A percentile compares a stretch with the other conserved stretches of the same genome.
These are phyloP conservation scores for Hyparrhenia diplandra DNA, from an alignment of 176 grass and related monocot species.

Conservation along the genomic window DNA sequence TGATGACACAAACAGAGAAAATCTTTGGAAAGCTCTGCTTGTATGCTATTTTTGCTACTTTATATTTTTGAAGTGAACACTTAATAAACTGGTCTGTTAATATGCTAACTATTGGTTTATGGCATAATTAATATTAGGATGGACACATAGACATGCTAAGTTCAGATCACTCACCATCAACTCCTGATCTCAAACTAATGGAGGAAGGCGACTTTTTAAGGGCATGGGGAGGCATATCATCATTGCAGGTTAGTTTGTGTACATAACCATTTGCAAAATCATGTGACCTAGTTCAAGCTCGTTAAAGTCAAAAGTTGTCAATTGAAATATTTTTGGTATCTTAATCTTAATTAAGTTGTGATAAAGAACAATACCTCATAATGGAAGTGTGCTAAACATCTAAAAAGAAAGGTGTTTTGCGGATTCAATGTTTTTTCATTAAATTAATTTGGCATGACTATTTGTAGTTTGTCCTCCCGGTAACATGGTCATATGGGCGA, in stretches of 20 bases:
- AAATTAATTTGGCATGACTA: not conserved
- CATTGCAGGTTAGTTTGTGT: slow-evolving; percentile 62
- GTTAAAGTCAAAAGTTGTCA: not conserved
- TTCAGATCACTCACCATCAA: slow-evolving; percentile 93
- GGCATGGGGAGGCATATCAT: slow-evolving; percentile 98
- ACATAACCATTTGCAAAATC: not conserved
- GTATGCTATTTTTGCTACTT: slow-evolving; percentile 40
- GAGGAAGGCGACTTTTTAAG: slow-evolving; percentile 90
- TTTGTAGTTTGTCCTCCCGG: slow-evolving; percentile 88
- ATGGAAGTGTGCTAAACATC: not conserved
- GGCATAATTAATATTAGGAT: slow-evolving; percentile 38
- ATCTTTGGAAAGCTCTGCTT: slow-evolving; percentile 84
- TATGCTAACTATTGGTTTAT: slow-evolving; percentile 10
- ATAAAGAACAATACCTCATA: not conserved
- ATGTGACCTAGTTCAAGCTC: not conserved
- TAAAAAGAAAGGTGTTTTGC: not conserved
- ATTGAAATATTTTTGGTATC: not conserved
- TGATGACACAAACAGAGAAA: slow-evolving; percentile 64
- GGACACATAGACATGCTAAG: slow-evolving; percentile 97
- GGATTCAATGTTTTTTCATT: not conserved
- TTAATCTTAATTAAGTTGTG: not conserved
- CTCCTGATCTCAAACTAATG: slow-evolving; percentile 84
- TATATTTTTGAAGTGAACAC: not conserved
- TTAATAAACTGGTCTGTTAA: not conserved
- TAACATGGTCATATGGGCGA: slow-evolving; percentile 85